Conservation (phyloP, 345 rosid genomes). For the Xanthoceras sorbifolium region DNA sequence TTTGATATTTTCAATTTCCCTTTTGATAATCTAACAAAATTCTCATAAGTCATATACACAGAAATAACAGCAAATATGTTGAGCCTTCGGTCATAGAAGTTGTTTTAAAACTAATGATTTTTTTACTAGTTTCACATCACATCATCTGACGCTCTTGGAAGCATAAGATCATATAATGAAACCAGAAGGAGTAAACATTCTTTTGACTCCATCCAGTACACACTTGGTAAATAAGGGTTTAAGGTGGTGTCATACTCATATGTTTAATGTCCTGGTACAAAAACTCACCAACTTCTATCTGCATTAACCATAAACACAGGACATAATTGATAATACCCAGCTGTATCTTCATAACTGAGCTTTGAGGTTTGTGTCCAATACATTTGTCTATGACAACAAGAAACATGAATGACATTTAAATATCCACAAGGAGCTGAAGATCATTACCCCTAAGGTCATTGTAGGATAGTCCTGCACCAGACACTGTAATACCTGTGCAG, state of each 20-base stretch:
- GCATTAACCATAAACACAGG: neutral
- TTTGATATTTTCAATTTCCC: neutral
- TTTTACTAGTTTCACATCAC: neutral
- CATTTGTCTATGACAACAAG: neutral
- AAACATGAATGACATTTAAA: neutral
- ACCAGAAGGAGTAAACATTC: neutral
- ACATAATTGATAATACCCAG: neutral
- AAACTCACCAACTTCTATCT: neutral
- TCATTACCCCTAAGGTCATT: constrained; percentile 49
- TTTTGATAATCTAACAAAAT: neutral
- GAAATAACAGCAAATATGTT: neutral
- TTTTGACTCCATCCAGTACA: neutral
- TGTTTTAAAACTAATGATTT: neutral
- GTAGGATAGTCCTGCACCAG: constrained; percentile 49
- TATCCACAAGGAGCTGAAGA: neutral
- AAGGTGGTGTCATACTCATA: neutral
- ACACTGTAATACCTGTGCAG: constrained; percentile 38
- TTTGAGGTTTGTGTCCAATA: neutral
- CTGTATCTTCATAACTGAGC: neutral
- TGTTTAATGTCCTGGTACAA: neutral
- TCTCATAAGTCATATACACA: neutral
- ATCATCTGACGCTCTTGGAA: neutral
- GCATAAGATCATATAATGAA: too few relatives aligned
- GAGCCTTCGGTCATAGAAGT: neutral
- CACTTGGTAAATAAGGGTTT: neutral